phyloP scores from a whole-genome alignment of 306 rosid genomes.

The Sicyos edulis region DNA sequence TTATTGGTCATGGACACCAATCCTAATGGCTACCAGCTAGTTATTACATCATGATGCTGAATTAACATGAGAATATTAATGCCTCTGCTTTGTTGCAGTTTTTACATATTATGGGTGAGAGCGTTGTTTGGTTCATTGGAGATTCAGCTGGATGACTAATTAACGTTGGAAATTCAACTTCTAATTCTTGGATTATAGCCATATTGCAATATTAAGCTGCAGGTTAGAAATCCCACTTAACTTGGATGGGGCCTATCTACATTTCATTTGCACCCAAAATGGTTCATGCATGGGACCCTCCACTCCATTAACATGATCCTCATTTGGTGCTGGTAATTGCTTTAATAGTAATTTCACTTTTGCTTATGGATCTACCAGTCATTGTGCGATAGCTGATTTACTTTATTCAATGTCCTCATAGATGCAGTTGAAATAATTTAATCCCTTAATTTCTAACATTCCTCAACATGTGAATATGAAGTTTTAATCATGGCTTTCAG shows the following conservation, averaged over 20 bases:
- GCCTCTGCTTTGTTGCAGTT: conserved; percentile 4
- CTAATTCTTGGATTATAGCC: conserved; percentile 9
- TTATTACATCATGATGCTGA: conserved; percentile 13
- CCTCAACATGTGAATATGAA: background rate
- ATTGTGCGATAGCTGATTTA: background rate
- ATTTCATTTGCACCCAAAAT: conserved; percentile 54
- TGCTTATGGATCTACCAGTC: conserved; percentile 14
- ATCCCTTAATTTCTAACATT: background rate
- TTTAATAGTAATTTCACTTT: conserved; percentile 9
- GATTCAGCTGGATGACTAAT: conserved; percentile 5
- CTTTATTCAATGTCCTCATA: background rate
- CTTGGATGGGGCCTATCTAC: conserved; percentile 34
- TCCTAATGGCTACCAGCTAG: conserved; percentile 11
- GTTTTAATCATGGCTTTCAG: no score
- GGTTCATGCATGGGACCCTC: conserved; percentile 62
- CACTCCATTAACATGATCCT: conserved; percentile 39
- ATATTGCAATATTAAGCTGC: conserved; percentile 21
- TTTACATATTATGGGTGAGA: conserved; percentile 11
- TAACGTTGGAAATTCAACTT: conserved; percentile 19
- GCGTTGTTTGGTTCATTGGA: conserved; percentile 31
- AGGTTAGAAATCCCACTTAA: conserved; percentile 32
- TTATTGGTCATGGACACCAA: background rate
- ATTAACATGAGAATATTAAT: background rate
- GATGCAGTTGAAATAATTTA: background rate
- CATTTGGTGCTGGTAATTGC: conserved; percentile 43